These are phyloP conservation scores for Leptodermis oblonga DNA, from an alignment of 257 asterid species.

Conservation along the genomic window DNA sequence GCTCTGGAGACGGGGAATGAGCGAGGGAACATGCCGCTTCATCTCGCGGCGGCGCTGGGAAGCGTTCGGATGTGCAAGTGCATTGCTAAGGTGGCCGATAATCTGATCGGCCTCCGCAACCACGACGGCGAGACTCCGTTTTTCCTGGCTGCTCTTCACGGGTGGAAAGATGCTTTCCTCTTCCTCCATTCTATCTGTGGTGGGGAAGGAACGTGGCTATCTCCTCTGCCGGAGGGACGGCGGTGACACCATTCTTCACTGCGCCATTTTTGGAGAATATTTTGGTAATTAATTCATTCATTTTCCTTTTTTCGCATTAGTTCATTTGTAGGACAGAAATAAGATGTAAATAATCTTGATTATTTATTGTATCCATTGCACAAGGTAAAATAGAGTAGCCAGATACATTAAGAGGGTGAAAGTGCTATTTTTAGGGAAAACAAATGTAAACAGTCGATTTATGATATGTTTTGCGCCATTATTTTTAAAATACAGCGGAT, in stretches of 20 bases:
- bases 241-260: conserved; percentile 16
- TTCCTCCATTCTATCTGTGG: conserved; percentile 2
- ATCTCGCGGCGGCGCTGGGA: conserved; percentile 9
- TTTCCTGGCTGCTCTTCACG: conserved; percentile 33
- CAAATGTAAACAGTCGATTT: no score
- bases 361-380: no score
- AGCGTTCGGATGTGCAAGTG: conserved; percentile 11
- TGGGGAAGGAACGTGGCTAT: neutral
- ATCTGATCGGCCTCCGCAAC: conserved; percentile 20
- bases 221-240: neutral
- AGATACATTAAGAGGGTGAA: no score
- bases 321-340: no score
- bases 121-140: conserved; percentile 32
- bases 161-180: conserved; percentile 28
- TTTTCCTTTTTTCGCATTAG: neutral
- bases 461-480: no score
- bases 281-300: conserved; percentile 16
- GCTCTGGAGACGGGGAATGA: neutral
- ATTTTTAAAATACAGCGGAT: no score
- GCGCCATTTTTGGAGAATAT: conserved; percentile 14
- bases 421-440: no score
- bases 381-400: no score
- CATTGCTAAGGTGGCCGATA: neutral
- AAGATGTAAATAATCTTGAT: no score
- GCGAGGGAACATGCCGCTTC: conserved; percentile 15